phyloP scores from a whole-genome alignment of 2,329 filamentous ascomycete species.

The Cercospora canescens region DNA sequence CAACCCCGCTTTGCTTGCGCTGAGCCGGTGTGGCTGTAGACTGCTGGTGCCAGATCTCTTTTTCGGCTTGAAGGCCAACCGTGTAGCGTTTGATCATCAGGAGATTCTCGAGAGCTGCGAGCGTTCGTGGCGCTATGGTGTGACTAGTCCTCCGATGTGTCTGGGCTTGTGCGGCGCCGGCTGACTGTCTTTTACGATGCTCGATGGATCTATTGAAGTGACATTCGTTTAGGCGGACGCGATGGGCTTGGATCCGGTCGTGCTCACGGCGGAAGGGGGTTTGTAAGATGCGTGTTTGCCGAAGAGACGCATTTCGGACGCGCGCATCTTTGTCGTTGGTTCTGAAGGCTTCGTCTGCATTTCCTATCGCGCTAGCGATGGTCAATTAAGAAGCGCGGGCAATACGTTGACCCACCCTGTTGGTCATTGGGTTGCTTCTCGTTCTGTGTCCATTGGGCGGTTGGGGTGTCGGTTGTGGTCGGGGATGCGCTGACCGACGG shows the following conservation, averaged over 20 bases:
- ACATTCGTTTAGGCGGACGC: neutral
- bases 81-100: neutral
- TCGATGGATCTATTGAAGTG: neutral
- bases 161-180: neutral
- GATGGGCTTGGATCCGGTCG: neutral
- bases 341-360: neutral
- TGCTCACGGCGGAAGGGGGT: neutral
- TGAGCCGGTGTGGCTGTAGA: neutral
- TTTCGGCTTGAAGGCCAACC: neutral
- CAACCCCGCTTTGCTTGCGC: neutral
- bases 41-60: neutral
- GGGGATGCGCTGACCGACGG: neutral
- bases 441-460: neutral
- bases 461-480: neutral
- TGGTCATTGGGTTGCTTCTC: neutral
- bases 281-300: neutral
- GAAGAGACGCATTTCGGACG: neutral
- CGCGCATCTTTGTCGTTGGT: neutral
- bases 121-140: neutral
- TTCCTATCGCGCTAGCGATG: neutral
- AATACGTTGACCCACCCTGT: neutral
- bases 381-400: neutral
- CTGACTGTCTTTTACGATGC: neutral
- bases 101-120: neutral
- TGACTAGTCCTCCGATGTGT: neutral